Evolutionary conservation across 306 rosid species (phyloP).

Genomic region (Citrullus mucosospermus): DNA sequence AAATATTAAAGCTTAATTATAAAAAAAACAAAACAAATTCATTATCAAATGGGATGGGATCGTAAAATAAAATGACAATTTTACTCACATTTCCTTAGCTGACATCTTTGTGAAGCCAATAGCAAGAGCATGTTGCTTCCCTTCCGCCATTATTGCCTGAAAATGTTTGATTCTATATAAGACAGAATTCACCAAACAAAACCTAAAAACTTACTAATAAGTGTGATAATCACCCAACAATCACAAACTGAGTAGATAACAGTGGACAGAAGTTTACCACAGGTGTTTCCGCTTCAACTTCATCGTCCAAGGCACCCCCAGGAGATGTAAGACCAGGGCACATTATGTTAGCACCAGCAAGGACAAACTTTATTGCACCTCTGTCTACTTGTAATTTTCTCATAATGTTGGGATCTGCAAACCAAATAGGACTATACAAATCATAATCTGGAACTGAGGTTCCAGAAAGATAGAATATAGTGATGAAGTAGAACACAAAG

Average conservation of each 20-base stretch:
- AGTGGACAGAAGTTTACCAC: conserved; percentile 46
- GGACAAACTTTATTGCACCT: conserved; percentile 87
- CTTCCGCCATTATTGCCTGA: conserved; percentile 99
- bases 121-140: conserved; percentile 96
- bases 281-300: conserved; percentile 74
- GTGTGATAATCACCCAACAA: neutral
- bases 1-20: neutral
- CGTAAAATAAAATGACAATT: neutral
- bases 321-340: conserved; percentile 99
- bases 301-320: conserved; percentile 82
- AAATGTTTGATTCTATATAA: conserved; percentile 12
- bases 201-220: neutral
- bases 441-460: neutral
- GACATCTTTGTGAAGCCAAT: conserved; percentile 98
- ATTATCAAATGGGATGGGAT: neutral
- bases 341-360: conserved; percentile 98
- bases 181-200: conserved; percentile 3
- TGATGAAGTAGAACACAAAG: neutral
- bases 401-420: conserved; percentile 85
- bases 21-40: neutral
- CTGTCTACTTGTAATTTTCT: conserved; percentile 87
- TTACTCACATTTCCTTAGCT: conserved; percentile 84
- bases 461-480: neutral
- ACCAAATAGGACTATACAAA: neutral
- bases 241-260: neutral